These are phyloP conservation scores for Apiotrichum montevideense DNA, from an alignment of 1,284 basidiomycete species.

Conservation along the genomic window DNA sequence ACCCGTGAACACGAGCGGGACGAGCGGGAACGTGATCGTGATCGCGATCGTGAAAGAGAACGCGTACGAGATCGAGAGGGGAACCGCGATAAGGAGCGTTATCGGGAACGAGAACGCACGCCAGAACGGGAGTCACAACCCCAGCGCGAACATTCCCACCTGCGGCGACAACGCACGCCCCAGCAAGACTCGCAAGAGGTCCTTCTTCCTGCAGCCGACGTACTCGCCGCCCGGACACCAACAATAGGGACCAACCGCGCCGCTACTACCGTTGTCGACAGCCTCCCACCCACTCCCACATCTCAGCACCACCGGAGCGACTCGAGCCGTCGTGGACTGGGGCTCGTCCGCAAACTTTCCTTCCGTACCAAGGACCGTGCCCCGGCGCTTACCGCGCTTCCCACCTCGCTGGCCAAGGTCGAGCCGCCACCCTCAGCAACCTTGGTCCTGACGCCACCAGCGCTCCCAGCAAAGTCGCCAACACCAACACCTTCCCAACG, in stretches of 20 bases:
- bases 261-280: no score
- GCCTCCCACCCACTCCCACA: not conserved
- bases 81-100: not conserved
- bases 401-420: not conserved
- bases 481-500: no score
- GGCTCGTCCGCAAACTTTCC: conserved; percentile 11
- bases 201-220: not conserved
- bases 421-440: not conserved
- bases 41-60: not conserved
- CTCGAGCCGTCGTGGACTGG: conserved; percentile 3
- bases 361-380: conserved; percentile 8
- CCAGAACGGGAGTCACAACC: not conserved
- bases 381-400: not conserved
- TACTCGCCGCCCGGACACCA: not conserved
- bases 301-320: not conserved
- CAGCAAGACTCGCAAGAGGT: not conserved
- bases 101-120: not conserved
- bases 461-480: no score
- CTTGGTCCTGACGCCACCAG: no score
- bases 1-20: not conserved
- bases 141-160: not conserved
- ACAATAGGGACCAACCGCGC: not conserved
- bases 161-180: not conserved
- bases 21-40: not conserved
- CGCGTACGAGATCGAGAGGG: not conserved